Evolutionary conservation across 805 yeast species (phyloP), one percentile per base, ranked within the genome.

Genomic region (Candida sakaeoensis): DNA sequence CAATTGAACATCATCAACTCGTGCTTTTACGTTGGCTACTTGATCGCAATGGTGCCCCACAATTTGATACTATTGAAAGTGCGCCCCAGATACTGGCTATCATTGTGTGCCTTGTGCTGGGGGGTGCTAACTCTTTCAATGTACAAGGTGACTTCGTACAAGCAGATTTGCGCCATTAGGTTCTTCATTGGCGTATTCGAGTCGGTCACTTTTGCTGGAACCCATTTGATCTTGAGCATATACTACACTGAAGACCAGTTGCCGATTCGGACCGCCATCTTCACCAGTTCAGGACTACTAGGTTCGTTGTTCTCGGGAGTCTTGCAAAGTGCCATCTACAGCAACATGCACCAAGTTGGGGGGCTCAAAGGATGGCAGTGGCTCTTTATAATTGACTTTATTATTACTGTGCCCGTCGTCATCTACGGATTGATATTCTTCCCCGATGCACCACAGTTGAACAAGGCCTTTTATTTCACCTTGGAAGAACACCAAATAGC

Each of bases 121-220:
- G 75, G 86, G 1, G 61, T 82, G 38, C 71, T 82, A 42, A 82
- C 89, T 2, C 64, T 82, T 32, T 71, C 73, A 8, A 65, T 76
- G 32, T 80, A 70, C 52, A 68, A 66, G 46, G 79, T 71, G 32
- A 66, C 70, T 16, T 66, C 63, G 6, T 73, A 74, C n/a, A 58
- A 64, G 2, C 77, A 76, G 36, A 59, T 85, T 25, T 74, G 77
- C 54, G 87, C 75, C 1, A 60, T 80, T 28, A 61, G 93, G 37
- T 84, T 84, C 50, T 68, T 84, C 30, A 69, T 82, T 42, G 90
- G 85, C 25, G 74, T 76, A 0, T 79, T 80, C 54, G 93, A 86
- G 54, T 77, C 85, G 3, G 77, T 81, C 12, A 75, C 57, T 21
- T 64, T 60, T 40, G 50, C 59, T 22, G 57, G 63, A 5, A 58